phyloP scores from a whole-genome alignment of 2,329 filamentous ascomycete species.

The Diaporthe sp. region DNA sequence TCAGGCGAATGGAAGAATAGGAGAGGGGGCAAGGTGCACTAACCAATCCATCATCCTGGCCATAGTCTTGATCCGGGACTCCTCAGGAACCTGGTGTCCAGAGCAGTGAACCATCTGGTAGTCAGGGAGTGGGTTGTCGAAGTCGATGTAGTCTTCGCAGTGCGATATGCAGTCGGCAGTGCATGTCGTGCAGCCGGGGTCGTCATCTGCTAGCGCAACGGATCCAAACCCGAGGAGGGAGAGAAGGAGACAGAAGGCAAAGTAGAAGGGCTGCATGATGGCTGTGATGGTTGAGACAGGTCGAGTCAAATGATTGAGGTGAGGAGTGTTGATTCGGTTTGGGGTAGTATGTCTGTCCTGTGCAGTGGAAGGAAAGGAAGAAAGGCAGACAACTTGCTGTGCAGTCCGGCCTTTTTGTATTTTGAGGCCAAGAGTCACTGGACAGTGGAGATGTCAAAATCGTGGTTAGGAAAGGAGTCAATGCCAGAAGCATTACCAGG shows the following conservation, averaged over 20 bases:
- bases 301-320: neutral
- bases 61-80: slow-evolving; percentile 4
- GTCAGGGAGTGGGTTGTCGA: neutral
- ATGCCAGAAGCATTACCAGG: neutral
- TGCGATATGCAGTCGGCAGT: no score
- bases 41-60: slow-evolving; percentile 17
- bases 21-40: neutral
- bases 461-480: neutral
- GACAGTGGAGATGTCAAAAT: neutral
- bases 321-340: neutral
- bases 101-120: neutral
- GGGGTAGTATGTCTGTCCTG: neutral
- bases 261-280: neutral
- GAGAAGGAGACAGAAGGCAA: neutral
- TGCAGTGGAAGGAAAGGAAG: neutral
- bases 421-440: no score
- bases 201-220: neutral
- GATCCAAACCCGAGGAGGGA: neutral
- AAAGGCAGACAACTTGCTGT: neutral
- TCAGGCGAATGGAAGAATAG: neutral
- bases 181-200: neutral
- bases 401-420: neutral
- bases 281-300: neutral
- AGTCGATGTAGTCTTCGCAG: neutral
- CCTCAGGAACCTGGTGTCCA: neutral